Base-by-base conservation (phyloP, 164 flowering plant species). In the Litsea cubeba region DNA sequence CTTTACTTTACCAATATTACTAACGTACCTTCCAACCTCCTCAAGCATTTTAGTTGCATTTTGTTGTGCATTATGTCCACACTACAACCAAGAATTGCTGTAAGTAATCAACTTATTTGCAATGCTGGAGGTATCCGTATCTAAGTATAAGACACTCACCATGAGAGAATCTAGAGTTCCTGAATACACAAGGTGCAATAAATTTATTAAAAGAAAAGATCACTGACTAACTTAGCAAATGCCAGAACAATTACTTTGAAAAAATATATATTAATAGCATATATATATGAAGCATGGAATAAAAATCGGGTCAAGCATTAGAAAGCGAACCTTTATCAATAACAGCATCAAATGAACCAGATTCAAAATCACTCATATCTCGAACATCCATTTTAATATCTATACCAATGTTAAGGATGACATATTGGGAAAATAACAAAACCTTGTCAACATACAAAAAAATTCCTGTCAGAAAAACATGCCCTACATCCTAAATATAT, bases 121-220 rank as follows among this genome's bases (percentile, higher is more conserved):
- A 20, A 54, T 54, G n/a, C 17, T 54, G 60, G n/a, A 54, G n/a
- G 60, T 54, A 68, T 75, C 66, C 7, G n/a, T 54, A 68, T 75
- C 66, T 15, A 76, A 74, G 65, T 30, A 71, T 14, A 65, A 35
- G 69, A n/a, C 70, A 87, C 95, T 90, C 86, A 89, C 98, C 93
- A 93, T 81, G 40, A 93, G 80, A 70, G 98, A 88, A 81, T 93
- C 98, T 35, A 93, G 85, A 74, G 94, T 93, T 65, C 98, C 96
- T 93, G 89, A 58, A 81, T 76, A 75, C 60, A 71, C 30, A 62
- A 79, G 70, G 71, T 23, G 70, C 35, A 62, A 72, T 11, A 49
- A 40, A 40, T 40, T 40, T 40, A 40, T 40, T 40, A 40, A 40
- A 40, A 54, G 60, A 54, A 54, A 54, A 14, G 20, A 54, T 54